A percentile compares a stretch with the other conserved stretches of the same genome.
These are phyloP conservation scores for Trichoderma sp. DNA, from an alignment of 2,329 filamentous ascomycete species.

Conservation along the genomic window DNA sequence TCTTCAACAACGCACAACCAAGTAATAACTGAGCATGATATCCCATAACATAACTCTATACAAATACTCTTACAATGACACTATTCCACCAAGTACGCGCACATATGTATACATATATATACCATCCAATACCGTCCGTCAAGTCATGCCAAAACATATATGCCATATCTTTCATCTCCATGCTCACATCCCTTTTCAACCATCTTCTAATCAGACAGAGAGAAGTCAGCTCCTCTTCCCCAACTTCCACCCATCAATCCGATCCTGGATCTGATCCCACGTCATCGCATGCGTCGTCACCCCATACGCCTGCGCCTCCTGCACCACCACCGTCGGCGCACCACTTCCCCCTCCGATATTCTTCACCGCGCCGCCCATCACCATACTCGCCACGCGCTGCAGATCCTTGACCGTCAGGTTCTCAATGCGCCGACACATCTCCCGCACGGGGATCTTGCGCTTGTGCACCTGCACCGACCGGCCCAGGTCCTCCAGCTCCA, in stretches of 20 bases:
- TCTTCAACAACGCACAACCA: background rate
- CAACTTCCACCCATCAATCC: constrained; percentile 81
- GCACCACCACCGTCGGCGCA: constrained; percentile 89
- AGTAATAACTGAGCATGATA: background rate
- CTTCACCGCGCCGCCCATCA: constrained; percentile 75
- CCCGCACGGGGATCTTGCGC: constrained; percentile 83
- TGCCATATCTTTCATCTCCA: background rate
- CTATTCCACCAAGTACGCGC: background rate
- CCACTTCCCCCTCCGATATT: constrained; percentile 81
- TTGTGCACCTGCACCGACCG: constrained; percentile 97
- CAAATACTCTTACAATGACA: constrained; percentile 10
- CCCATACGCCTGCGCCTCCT: constrained; percentile 81
- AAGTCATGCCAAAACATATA: constrained; percentile 4
- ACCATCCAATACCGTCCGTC: background rate
- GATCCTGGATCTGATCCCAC: constrained; percentile 89
- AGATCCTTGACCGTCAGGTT: constrained; percentile 78
- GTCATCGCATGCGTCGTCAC: constrained; percentile 68
- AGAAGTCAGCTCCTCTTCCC: constrained; percentile 53
- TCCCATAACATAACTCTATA: background rate
- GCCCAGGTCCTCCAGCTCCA: constrained; percentile 94
- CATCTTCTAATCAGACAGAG: background rate
- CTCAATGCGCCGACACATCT: constrained; percentile 92
- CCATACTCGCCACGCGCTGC: constrained; percentile 74
- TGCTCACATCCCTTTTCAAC: background rate
- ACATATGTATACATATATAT: constrained; percentile 15